Evolutionary conservation across 2,329 filamentous ascomycete species (phyloP), one percentile per base, ranked within the genome.

Genomic region (Tolypocladium tropicale): DNA sequence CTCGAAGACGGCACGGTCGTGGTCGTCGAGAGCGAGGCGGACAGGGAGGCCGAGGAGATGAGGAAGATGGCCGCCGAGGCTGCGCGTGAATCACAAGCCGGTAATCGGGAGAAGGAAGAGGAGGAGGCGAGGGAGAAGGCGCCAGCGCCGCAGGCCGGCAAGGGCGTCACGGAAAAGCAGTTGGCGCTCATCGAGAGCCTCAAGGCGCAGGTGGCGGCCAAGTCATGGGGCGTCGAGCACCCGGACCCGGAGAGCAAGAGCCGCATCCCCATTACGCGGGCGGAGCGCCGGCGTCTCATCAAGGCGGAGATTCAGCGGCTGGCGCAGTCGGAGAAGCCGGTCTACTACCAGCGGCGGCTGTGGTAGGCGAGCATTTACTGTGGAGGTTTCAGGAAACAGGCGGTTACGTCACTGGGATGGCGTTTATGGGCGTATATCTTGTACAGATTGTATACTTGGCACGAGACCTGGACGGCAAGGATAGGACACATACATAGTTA

Each of bases 231-330:
- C 1, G 66, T 69, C 7, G 66, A 66, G 11, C 67, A 71, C 48
- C 70, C 72, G 1, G 72, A 74, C 54, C 69, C 69, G 6, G 63
- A 64, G 23, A 67, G 67, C 12, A 70, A 71, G 58, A 70, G 69
- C 43, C 69, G 75, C 55, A 75, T 79, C 64, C 78, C 77, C 1
- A 67, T 83, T 23, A 79, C 73, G 56, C 70, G 72, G 55, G 78
- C 77, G 0, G 77, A 82, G 68, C 76, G 83, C 62, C 74, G 83
- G 62, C 73, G 73, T 65, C 72, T 76, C 61, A 85, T 84, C 64
- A 83, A 81, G 64, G 77, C 81, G 59, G 81, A 84, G 62, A 76
- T 85, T 58, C 70, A 68, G 66, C 72, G 68, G 59, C 63, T 78
- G 55, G 72, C 78, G 7, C 76, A 75, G 64, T 68, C 70, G 18